Evolutionary conservation across 306 rosid species (phyloP), one percentile per base, ranked within the genome.

Genomic region (Cajanus cajan): DNA sequence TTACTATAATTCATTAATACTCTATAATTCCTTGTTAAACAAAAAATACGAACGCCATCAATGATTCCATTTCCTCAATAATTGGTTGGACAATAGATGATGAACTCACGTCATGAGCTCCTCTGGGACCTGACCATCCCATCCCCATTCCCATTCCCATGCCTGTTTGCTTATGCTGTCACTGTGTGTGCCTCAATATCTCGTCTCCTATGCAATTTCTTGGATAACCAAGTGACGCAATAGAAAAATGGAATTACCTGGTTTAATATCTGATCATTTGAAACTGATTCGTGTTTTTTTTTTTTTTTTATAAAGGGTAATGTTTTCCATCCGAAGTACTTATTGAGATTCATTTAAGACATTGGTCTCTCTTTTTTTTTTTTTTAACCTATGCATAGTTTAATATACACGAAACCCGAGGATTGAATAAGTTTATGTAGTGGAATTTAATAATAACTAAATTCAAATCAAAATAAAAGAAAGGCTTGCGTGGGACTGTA

Each of bases 141-240:
- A 78, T 78, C 33, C 55, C 22, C 36, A 15, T 50, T n/a, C n/a
- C n/a, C n/a, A n/a, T n/a, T 78, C 76, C 76, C 82, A 78, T 78
- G 58, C 68, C 15, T 31, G 8, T 11, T 64, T 66, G 67, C 55
- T 65, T 41, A 61, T 37, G 73, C 8, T 50, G 25, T 48, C 47
- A n/a, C 40, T 61, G 37, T 28, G 69, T 41, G 58, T 24, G 18
- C 22, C 16, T 58, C 18, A 21, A 54, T 54, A 31, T 55, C 34
- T 55, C 3, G 31, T 28, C 3, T 28, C 3, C 31, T 1, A 28
- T 28, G 31, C 31, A 28, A 28, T 28, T 28, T 28, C 31, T 28
- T 28, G 3, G 31, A 28, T 58, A 43, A 25, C 7, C 59, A 43
- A 22, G 59, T 74, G 69, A 74, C 57, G 44, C 61, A 12, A 33